A percentile compares a stretch with the other conserved stretches of the same genome.
These are phyloP conservation scores for Aspergillus nidulans DNA, from an alignment of 495 filamentous ascomycete species.

Conservation along the genomic window DNA sequence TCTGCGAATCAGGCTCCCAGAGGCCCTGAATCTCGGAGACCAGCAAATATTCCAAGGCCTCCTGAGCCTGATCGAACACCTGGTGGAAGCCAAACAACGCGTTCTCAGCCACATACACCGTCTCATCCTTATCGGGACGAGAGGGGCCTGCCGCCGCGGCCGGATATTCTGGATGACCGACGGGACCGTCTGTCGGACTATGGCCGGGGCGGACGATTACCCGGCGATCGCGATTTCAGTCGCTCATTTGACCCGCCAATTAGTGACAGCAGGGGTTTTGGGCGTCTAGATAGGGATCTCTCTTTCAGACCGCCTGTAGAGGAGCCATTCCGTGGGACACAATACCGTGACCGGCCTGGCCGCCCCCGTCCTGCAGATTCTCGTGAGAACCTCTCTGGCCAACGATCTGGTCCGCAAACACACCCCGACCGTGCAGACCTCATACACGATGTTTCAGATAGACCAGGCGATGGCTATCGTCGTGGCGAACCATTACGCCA, in stretches of 20 bases:
- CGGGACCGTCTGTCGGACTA: slow-evolving; percentile 37
- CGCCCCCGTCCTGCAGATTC: slow-evolving; percentile 28
- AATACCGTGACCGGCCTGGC: slow-evolving; percentile 36
- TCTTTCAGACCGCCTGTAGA: slow-evolving; percentile 29
- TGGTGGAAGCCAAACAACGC: slow-evolving; percentile 17
- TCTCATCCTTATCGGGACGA: slow-evolving; percentile 27
- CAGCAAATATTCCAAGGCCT: slow-evolving; percentile 31
- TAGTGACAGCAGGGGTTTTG: slow-evolving; percentile 27
- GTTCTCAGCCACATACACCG: slow-evolving; percentile 31
- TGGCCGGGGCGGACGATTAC: slow-evolving; percentile 33
- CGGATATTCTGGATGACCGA: slow-evolving; percentile 37
- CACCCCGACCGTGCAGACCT: slow-evolving; percentile 35
- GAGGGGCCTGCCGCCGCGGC: slow-evolving; percentile 32
- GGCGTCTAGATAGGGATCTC: slow-evolving; percentile 35
- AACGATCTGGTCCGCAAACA: slow-evolving; percentile 22
- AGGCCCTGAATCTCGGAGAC: slow-evolving; percentile 26
- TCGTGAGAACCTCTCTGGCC: slow-evolving; percentile 10
- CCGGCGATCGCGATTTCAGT: slow-evolving; percentile 29
- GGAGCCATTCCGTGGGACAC: slow-evolving; percentile 39
- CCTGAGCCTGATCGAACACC: slow-evolving; percentile 32
- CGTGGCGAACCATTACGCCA: slow-evolving; percentile 29
- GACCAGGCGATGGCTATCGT: slow-evolving; percentile 27
- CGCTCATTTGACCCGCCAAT: slow-evolving; percentile 31
- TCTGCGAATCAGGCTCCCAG: slow-evolving; percentile 20
- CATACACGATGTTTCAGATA: slow-evolving; percentile 34